Evolutionary conservation across 2,329 filamentous ascomycete genomes (phyloP), one percentile per base, ranked within the genome.

Genomic region (Ambrosiella cleistominuta): DNA sequence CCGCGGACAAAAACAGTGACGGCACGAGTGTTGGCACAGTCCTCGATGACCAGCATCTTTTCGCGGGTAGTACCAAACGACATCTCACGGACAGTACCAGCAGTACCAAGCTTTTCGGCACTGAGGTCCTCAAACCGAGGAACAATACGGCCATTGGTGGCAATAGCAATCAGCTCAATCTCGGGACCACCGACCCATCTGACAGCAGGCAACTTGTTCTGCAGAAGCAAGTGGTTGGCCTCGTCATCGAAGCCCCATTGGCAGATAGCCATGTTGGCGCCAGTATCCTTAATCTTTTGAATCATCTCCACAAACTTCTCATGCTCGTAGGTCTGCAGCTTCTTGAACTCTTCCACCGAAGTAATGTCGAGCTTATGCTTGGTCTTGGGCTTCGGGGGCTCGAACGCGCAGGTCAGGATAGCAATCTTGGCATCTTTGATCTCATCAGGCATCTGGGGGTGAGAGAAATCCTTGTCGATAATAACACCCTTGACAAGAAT

Each of bases 201-300:
- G 61, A 98, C 93, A 42, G 93, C 94, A 8, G 93, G 94, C 7
- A 98, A 81, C 67, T 93, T 78, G 77, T 97, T 97, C 74, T 96
- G 94, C 62, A 98, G 82, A 40, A 98, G 80, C 61, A 98, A 75
- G 72, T 98, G 93, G 75, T 98, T 98, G 62, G 93, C 93, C 74
- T 98, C 93, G 68, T 98, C 93, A 69, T 98, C 93, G 68, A 98
- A 98, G 64, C 93, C 93, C 93, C 94, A 98, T 70, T 98, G 94
- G 74, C 93, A 98, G 68, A 98, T 95, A 63, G 90, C 93, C 61
- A 98, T 79, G 74, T 98, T 98, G 63, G 93, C 93, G 62, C 93
- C 93, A 0, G 91, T 94, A 66, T 87, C 87, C 75, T 98, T 98
- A 76, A 98, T 93, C 72, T 96, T 87, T 69, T 94, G 79, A 66